Conservation (phyloP, 805 yeast species). For the Saccharomyces jurei region DNA sequence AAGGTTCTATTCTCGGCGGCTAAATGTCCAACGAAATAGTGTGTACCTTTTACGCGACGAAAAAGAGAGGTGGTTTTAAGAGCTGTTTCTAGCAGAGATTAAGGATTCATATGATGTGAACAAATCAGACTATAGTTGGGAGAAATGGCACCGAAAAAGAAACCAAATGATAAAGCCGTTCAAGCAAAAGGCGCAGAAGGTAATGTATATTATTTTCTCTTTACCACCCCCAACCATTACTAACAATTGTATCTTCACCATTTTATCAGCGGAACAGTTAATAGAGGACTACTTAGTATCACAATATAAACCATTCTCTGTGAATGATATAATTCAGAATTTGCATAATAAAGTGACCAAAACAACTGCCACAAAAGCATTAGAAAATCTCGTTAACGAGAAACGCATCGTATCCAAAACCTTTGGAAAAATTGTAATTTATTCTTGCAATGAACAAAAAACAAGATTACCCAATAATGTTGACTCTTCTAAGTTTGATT, state of each 20-base stretch:
- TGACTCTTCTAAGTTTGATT: constrained; percentile 5
- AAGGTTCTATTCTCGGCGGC: neutral
- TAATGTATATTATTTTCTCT: constrained; percentile 3
- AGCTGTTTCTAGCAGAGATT: neutral
- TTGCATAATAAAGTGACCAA: constrained; percentile 36
- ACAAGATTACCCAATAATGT: constrained; percentile 7
- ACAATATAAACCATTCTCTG: constrained; percentile 43
- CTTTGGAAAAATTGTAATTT: constrained; percentile 39
- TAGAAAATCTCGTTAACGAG: constrained; percentile 32
- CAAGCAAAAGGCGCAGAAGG: constrained; percentile 19
- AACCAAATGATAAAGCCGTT: constrained; percentile 5
- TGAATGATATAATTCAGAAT: constrained; percentile 39
- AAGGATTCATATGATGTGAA: neutral
- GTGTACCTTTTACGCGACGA: neutral
- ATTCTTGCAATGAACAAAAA: constrained; percentile 34
- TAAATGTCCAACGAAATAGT: neutral
- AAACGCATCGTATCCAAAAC: constrained; percentile 32
- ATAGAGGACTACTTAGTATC: constrained; percentile 34
- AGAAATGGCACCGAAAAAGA: constrained; percentile 11
- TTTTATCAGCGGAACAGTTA: constrained; percentile 25
- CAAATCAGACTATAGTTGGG: neutral
- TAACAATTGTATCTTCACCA: neutral
- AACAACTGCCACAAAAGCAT: constrained; percentile 30
- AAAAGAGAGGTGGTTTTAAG: neutral
- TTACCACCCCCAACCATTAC: neutral